These are phyloP conservation scores for Salix koriyanagi DNA, from an alignment of 345 rosid species.

Conservation along the genomic window DNA sequence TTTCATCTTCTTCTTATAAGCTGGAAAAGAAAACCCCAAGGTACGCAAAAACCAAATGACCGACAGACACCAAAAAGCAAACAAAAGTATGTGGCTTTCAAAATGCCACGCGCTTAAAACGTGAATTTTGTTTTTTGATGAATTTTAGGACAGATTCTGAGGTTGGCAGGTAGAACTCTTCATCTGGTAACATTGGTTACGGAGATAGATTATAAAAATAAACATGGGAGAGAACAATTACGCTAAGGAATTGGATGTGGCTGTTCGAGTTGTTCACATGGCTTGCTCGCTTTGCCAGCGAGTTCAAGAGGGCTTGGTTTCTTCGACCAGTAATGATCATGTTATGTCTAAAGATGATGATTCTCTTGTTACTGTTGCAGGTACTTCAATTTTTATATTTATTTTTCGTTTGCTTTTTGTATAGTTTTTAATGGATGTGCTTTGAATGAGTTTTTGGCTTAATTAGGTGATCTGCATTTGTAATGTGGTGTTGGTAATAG, in stretches of 20 bases:
- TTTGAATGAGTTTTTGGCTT: background rate
- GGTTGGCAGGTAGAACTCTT: background rate
- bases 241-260: slow-evolving; percentile 61
- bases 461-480: slow-evolving; percentile 1
- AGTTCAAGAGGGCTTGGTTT: slow-evolving; percentile 58
- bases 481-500: background rate
- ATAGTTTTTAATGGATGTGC: background rate
- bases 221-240: slow-evolving; percentile 33
- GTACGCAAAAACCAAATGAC: too few species aligned
- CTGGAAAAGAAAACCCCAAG: background rate
- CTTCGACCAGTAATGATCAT: slow-evolving; percentile 34
- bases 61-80: too few species aligned
- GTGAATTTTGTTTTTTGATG: too few species aligned
- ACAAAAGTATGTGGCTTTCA: too few species aligned
- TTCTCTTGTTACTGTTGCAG: slow-evolving; percentile 91
- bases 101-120: too few species aligned
- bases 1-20: too few species aligned
- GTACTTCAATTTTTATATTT: slow-evolving; percentile 24
- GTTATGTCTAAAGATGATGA: slow-evolving; percentile 77
- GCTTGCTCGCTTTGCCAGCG: slow-evolving; percentile 73
- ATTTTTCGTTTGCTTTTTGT: background rate
- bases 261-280: slow-evolving; percentile 74
- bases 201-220: background rate
- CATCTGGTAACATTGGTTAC: background rate
- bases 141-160: background rate